Evolutionary conservation across 129 eudicot species (phyloP).

Genomic region (Pseudognaphalium luteoalbum): DNA sequence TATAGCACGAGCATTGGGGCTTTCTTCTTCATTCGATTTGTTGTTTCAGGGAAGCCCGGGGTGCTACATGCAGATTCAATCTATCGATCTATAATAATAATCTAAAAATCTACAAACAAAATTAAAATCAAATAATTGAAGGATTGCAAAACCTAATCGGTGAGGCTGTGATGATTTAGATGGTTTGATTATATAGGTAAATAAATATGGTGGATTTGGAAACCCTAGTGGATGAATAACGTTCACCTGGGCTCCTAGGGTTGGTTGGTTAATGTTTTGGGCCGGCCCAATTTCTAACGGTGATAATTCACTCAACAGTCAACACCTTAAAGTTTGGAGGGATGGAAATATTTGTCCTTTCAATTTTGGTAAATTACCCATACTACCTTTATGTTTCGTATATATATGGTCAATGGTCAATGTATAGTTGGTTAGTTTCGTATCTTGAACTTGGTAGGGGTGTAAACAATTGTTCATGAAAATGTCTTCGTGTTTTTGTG

Average conservation of each 20-base stretch:
- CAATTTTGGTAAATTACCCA: too few relatives aligned
- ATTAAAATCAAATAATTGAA: neutral
- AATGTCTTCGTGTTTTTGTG: too few relatives aligned
- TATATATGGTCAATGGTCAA: too few relatives aligned
- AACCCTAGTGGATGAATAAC: neutral
- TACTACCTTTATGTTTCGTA: too few relatives aligned
- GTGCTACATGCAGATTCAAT: constrained; percentile 51
- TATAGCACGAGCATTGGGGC: constrained; percentile 93
- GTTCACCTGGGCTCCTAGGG: neutral
- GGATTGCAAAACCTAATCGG: neutral
- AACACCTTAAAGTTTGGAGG: neutral
- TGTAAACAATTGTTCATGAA: too few relatives aligned
- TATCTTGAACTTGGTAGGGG: too few relatives aligned
- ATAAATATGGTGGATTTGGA: neutral
- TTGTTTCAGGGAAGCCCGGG: constrained; percentile 86
- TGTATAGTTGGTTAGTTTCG: too few relatives aligned
- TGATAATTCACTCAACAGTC: neutral
- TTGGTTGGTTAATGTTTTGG: neutral
- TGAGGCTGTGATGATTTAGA: neutral
- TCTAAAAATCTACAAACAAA: too few relatives aligned
- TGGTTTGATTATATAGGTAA: neutral
- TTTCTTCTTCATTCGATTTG: constrained; percentile 45
- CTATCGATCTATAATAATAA: too few relatives aligned
- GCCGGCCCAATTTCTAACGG: neutral
- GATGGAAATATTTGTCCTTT: neutral